Evolutionary conservation across 23 red algal genomes (phyloP).

Genomic region (Gracilaria gracilis): DNA sequence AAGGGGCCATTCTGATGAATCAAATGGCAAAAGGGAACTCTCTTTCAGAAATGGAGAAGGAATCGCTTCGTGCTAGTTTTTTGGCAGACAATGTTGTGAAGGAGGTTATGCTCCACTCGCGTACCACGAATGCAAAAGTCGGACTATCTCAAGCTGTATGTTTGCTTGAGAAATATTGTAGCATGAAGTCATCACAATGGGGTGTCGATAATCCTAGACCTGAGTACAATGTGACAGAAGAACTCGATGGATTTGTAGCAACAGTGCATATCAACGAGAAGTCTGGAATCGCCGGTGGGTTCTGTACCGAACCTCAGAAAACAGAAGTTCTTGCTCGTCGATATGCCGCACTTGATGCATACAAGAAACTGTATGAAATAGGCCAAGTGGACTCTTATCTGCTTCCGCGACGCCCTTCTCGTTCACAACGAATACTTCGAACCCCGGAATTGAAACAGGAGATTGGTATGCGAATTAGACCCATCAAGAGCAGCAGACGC

Average conservation of each 20-base stretch:
- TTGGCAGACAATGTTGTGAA: background rate
- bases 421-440: slow-evolving; percentile 37
- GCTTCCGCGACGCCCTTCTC: slow-evolving; percentile 30
- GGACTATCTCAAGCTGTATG: slow-evolving; percentile 44
- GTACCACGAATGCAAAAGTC: slow-evolving; percentile 50
- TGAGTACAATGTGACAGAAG: background rate
- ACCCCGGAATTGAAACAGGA: background rate
- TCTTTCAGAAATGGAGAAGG: slow-evolving; percentile 7
- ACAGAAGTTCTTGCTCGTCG: slow-evolving; percentile 30
- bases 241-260: background rate
- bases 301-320: slow-evolving; percentile 45
- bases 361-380: slow-evolving; percentile 52
- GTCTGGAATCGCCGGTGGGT: slow-evolving; percentile 26
- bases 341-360: slow-evolving; percentile 53
- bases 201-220: slow-evolving; percentile 9
- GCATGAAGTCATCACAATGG: slow-evolving; percentile 21
- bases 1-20: slow-evolving; percentile 11
- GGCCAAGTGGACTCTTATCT: slow-evolving; percentile 61
- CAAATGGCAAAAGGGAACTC: background rate
- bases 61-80: background rate
- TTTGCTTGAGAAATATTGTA: slow-evolving; percentile 48
- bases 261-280: slow-evolving; percentile 28
- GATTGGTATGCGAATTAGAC: background rate
- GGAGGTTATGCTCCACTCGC: slow-evolving; percentile 38
- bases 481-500: slow-evolving; percentile 10